A percentile compares a stretch with the other conserved stretches of the same genome.
Evolutionary conservation across 768 basidiomycete species (phyloP).

Genomic region (Strobilomyces dryophilus): DNA sequence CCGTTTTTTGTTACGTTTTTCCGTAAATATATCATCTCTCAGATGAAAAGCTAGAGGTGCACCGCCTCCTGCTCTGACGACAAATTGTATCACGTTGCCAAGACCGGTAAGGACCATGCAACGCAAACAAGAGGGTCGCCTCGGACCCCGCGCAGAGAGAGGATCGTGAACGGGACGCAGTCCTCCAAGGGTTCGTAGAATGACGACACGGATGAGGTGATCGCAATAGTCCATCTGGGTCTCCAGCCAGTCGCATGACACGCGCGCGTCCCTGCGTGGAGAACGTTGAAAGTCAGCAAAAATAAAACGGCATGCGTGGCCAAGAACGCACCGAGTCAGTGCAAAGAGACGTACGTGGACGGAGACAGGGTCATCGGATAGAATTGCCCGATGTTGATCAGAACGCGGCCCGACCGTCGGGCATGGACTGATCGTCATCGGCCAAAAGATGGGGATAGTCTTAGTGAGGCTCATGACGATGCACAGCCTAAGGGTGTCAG

Average conservation of each 20-base stretch:
- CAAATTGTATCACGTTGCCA: conserved; percentile 24
- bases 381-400: background rate
- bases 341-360: background rate
- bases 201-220: conserved; percentile 25
- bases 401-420: background rate
- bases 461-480: conserved; percentile 2
- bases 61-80: conserved; percentile 18
- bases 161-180: background rate
- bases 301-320: conserved; percentile 9
- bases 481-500: background rate
- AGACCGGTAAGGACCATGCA: conserved; percentile 22
- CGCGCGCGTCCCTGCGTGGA: conserved; percentile 9
- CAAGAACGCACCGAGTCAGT: conserved; percentile 1
- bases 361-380: background rate
- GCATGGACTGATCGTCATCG: conserved; percentile 4
- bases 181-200: background rate
- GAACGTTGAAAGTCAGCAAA: conserved; percentile 10
- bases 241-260: conserved; percentile 10
- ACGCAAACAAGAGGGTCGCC: conserved; percentile 16
- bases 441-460: background rate
- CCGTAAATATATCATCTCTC: background rate
- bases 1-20: conserved; percentile 10
- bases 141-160: conserved; percentile 31
- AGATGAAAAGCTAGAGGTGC: conserved; percentile 2
- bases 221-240: conserved; percentile 8